Percentiles rank a stretch among this genome's conserved stretches.
Conservation (phyloP, 2,329 filamentous ascomycete genomes). For the Penicillium sp. region DNA sequence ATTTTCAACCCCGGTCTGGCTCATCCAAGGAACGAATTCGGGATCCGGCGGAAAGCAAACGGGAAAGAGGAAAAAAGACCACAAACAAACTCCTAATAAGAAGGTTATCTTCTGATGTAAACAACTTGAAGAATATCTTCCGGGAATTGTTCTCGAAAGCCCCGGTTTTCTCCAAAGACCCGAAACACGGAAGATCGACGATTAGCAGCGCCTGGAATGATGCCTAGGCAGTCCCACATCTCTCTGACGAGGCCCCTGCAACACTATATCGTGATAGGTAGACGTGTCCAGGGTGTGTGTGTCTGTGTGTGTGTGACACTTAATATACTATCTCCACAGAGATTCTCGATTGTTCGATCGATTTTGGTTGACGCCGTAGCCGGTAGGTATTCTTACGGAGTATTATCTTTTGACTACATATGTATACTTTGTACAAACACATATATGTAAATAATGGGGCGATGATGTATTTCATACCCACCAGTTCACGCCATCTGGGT, state of each 20-base stretch:
- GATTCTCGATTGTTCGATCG: not conserved
- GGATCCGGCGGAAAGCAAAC: not conserved
- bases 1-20: not conserved
- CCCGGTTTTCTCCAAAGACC: constrained; percentile 9
- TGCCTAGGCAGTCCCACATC: not conserved
- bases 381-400: not conserved
- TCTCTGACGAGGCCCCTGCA: not conserved
- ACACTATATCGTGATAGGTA: not conserved
- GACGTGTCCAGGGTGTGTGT: not conserved
- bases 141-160: constrained; percentile 1
- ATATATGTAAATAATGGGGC: not conserved
- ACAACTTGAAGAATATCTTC: not conserved
- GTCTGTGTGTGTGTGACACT: not conserved
- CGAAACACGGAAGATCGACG: constrained; percentile 22
- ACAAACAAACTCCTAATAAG: not conserved
- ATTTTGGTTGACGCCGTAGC: not conserved
- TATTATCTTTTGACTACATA: too few relatives aligned
- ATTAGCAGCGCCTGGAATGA: constrained; percentile 4
- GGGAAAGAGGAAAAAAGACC: not conserved
- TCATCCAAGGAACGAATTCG: constrained; percentile 4
- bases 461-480: constrained; percentile 3
- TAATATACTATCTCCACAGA: not conserved
- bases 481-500: not conserved
- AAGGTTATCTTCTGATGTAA: constrained; percentile 1
- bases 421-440: not conserved